phyloP scores from a whole-genome alignment of 345 rosid genomes.

The Raphanus raphanistrum region DNA sequence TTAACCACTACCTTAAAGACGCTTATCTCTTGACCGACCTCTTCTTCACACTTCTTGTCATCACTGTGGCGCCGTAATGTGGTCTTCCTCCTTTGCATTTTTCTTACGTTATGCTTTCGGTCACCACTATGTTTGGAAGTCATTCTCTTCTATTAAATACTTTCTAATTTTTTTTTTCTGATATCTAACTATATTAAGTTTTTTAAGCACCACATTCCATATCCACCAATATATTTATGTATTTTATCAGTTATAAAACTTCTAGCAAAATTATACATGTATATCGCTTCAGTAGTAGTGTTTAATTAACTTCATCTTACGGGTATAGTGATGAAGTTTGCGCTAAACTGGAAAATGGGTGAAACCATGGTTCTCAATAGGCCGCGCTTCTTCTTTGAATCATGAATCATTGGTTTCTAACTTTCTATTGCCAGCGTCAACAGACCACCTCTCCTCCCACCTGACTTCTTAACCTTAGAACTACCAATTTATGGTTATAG shows the following conservation, averaged over 20 bases:
- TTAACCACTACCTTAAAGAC: constrained; percentile 20
- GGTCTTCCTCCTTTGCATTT: constrained; percentile 8
- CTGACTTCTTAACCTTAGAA: not conserved
- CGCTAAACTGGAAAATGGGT: not conserved
- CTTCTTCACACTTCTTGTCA: constrained; percentile 21
- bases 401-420: not conserved
- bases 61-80: constrained; percentile 30
- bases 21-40: constrained; percentile 25
- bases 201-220: not conserved
- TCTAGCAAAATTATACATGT: not conserved
- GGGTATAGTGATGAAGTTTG: not conserved
- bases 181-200: not conserved
- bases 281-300: not conserved
- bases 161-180: not conserved
- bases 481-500: not conserved
- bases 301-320: not conserved
- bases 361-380: not conserved
- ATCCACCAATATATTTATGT: not conserved
- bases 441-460: not conserved
- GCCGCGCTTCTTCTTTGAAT: not conserved
- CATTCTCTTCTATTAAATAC: constrained; percentile 7
- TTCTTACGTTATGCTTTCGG: constrained; percentile 24
- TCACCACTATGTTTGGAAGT: constrained; percentile 17
- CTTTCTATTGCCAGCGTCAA: not conserved
- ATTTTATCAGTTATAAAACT: not conserved